Base-by-base conservation (phyloP, 768 basidiomycete genomes). In the Macrolepiota dolichaula region DNA sequence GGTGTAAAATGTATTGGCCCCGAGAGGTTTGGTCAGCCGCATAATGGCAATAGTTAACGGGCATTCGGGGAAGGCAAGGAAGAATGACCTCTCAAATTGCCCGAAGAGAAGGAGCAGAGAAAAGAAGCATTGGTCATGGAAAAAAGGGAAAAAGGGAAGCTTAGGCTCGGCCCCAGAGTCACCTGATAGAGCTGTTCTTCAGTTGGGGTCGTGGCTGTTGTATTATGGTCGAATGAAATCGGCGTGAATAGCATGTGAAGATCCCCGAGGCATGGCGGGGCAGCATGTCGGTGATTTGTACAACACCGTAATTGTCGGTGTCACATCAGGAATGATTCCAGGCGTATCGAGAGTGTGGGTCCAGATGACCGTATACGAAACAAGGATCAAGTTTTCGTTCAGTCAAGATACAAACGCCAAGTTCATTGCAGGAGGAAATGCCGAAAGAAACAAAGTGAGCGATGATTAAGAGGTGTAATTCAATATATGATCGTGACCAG, bases 111-210 rank as follows among this genome's bases (percentile, higher is more conserved):
- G 35, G 53, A 60, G 64, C 46, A 15, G 62, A 53, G 52, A 13
- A 47, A 62, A 63, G 62, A 61, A 60, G 53, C 46, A 55, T 25
- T 35, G n/a, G 37, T 36, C 19, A 44, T 19, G 27, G 52, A 47
- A 61, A 40, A 55, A 61, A 51, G 53, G 53, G 32, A 54, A 49
- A 40, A 35, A 44, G 37, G 22, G 36, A 42, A 50, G 44, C 35
- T 29, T 29, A 29, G 32, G 22, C 50, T 25, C 36, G 37, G 50
- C 13, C 38, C 40, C 51, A 59, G 22, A 70, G 75, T 74, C 69
- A 83, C 83, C 66, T 79, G 77, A 67, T 85, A 85, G 37, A 81
- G 72, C 66, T 83, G 76, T 70, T 82, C 79, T 74, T 83, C 82
- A 56, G 75, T 82, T 37, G 80, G 79, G 32, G 78, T 79, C 51